Percentiles rank a stretch among this genome's conserved stretches.
Conservation (phyloP, 192 early-diverging fungal species). For the Diversispora eburnea region DNA sequence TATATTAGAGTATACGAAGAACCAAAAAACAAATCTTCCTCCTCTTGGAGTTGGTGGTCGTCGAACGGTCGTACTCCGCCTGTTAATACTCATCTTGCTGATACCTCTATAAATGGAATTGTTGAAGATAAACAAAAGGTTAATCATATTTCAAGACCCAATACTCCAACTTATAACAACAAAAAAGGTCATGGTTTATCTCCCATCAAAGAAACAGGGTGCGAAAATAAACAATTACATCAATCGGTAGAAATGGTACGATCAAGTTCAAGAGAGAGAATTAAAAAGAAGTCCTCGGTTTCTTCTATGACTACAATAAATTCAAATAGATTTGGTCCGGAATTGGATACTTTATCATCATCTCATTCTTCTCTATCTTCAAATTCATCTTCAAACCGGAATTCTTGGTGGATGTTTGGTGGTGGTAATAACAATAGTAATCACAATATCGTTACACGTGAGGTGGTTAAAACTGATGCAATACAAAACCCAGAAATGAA, state of each 20-base stretch:
- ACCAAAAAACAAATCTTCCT: conserved; percentile 7
- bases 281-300: neutral
- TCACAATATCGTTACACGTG: no score
- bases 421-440: neutral
- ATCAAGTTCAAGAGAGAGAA: neutral
- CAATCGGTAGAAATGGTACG: neutral
- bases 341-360: neutral
- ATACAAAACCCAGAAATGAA: no score
- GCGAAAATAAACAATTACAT: neutral
- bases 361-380: neutral
- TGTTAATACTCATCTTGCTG: neutral
- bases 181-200: no score
- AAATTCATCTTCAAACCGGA: conserved; percentile 1
- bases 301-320: no score
- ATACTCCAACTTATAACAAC: no score
- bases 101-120: neutral
- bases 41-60: conserved; percentile 19
- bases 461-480: no score
- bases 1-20: neutral
- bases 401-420: conserved; percentile 19
- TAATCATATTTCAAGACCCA: neutral
- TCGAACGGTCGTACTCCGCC: neutral
- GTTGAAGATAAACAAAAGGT: neutral
- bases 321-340: neutral
- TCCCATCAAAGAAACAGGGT: neutral